Evolutionary conservation across 108 stramenopile genomes (phyloP).

Genomic region (Nannochloropsis oceanica): DNA sequence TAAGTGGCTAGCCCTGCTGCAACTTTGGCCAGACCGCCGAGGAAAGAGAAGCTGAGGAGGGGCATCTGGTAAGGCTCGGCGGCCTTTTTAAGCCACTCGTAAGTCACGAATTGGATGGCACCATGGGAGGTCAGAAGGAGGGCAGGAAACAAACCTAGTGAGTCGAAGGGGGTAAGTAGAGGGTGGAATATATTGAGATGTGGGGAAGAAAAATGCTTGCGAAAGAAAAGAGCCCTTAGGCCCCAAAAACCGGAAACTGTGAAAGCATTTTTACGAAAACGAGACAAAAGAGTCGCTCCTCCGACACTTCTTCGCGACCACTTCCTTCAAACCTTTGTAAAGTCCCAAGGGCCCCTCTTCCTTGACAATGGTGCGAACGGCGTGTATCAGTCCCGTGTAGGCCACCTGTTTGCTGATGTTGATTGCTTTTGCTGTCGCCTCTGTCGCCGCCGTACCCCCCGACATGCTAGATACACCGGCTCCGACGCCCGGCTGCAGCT

Average conservation of each 20-base stretch:
- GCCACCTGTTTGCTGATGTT: not conserved
- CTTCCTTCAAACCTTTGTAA: conserved; percentile 55
- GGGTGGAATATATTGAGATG: not conserved
- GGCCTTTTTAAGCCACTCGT: conserved; percentile 68
- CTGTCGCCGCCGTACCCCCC: not conserved
- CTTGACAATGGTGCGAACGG: conserved; percentile 50
- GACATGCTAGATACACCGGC: not conserved
- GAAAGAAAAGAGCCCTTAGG: too few relatives aligned
- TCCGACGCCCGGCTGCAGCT: conserved; percentile 53
- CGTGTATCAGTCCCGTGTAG: conserved; percentile 11
- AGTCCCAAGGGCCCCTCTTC: conserved; percentile 81
- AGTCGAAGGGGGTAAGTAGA: not conserved
- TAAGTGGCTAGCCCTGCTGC: conserved; percentile 41
- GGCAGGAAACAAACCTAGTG: conserved; percentile 52
- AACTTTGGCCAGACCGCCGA: conserved; percentile 25
- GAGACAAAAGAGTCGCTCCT: not conserved
- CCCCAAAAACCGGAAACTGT: too few relatives aligned
- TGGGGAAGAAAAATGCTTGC: not conserved
- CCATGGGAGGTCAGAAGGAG: conserved; percentile 86
- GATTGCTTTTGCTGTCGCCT: not conserved
- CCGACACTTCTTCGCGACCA: not conserved
- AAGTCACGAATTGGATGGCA: conserved; percentile 86
- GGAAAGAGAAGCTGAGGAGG: conserved; percentile 5
- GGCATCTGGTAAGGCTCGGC: conserved; percentile 28
- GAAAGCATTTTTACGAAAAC: too few relatives aligned